A percentile compares a stretch with the other conserved stretches of the same genome.
phyloP scores from a whole-genome alignment of 108 stramenopile genomes.

The Skeletonema potamos region DNA sequence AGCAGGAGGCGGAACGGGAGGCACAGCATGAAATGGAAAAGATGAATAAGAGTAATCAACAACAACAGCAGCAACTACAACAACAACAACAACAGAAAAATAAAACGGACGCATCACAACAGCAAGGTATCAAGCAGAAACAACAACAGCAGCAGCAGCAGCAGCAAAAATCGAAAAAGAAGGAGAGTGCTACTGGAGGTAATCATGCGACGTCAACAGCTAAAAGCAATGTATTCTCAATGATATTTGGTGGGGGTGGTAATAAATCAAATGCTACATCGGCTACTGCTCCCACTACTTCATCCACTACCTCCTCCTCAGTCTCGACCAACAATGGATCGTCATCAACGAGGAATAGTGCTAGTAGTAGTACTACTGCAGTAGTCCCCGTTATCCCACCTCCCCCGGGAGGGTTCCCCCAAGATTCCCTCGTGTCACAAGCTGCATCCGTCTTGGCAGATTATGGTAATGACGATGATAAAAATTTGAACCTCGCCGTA shows the following conservation, averaged over 20 bases:
- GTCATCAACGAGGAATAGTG: background rate
- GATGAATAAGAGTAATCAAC: background rate
- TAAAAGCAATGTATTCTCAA: constrained; percentile 15
- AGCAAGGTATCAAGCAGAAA: background rate
- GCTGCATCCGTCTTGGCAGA: background rate
- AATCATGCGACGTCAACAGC: background rate
- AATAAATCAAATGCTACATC: background rate
- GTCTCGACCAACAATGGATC: constrained; percentile 1
- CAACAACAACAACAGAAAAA: background rate
- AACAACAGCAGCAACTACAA: background rate
- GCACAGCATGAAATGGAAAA: background rate
- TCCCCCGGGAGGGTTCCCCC: background rate
- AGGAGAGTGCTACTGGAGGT: background rate
- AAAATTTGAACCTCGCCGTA: background rate
- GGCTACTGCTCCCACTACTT: background rate
- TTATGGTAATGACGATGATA: background rate
- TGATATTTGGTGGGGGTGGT: constrained; percentile 17
- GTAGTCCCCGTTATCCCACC: constrained; percentile 4
- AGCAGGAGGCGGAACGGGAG: constrained; percentile 4
- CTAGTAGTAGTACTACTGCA: background rate
- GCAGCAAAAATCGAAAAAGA: background rate
- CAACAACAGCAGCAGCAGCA: background rate
- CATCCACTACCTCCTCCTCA: background rate
- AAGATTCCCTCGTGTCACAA: background rate
- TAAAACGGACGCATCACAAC: background rate